Evolutionary conservation across 2,329 filamentous ascomycete genomes (phyloP), one percentile per base, ranked within the genome.

Genomic region (Harringtonia aguacate): DNA sequence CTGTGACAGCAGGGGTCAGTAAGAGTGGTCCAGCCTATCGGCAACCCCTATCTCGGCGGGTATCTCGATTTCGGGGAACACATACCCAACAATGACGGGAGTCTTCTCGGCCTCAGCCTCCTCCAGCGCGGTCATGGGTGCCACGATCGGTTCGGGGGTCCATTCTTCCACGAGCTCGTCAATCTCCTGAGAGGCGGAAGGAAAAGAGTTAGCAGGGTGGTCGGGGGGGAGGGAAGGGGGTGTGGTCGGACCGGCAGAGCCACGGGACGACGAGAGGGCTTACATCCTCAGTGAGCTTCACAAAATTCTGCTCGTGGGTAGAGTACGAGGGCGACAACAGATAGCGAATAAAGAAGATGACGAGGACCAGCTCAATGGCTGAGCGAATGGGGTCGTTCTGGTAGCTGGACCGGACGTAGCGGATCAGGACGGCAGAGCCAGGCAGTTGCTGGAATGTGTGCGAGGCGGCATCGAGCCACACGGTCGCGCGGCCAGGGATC

Each of bases 151-250:
- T 63, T 98, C 92, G 0, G 92, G 94, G 8, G 80, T 83, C 92
- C 92, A 98, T 53, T 98, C 92, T 45, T 94, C 89, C 36, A 98
- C 85, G 47, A 98, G 67, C 58, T 98, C 92, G 58, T 98, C 92
- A 53, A 98, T 94, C 68, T 98, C 92, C 77, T 48, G 22, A 4
- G 8, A 14, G 22, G 20, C 7, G 15, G 13, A 4, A 21, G 27
- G 20, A 28, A 18, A 20, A 24, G 30, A 13, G 28, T 13, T 24
- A 38, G 38, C 8, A 41, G 30, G 6, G 24, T n/a, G 4, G 27
- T 8, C 9, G 39, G 22, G 22, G 33, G n/a, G 24, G 17, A 37
- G 12, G 34, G 3, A 14, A 22, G 14, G n/a, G 33, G 3, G 8
- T 10, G 21, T 22, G 28, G 55, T 61, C 47, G 61, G 43, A 47